These are phyloP conservation scores for Lactarius trivialis DNA, from an alignment of 768 basidiomycete species.

Conservation along the genomic window DNA sequence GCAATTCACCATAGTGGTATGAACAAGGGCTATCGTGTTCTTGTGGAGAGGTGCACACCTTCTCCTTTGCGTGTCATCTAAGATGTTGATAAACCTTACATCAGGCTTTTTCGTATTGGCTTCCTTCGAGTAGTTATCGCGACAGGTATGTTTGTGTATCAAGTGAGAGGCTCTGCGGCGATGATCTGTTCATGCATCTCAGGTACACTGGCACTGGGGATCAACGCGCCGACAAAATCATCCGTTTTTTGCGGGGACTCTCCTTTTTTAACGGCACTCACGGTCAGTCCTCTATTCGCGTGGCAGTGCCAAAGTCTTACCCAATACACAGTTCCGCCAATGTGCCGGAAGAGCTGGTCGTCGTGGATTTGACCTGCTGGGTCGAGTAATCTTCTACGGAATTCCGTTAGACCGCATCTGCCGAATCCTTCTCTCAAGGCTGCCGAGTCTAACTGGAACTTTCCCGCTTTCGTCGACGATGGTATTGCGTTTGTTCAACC, in stretches of 20 bases:
- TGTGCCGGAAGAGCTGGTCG: conserved; percentile 69
- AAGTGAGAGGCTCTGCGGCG: background rate
- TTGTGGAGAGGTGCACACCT: conserved; percentile 47
- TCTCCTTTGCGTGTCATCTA: background rate
- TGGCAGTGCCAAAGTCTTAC: conserved; percentile 3
- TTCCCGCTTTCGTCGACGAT: conserved; percentile 67
- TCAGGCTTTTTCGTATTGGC: conserved; percentile 54
- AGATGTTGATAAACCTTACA: background rate
- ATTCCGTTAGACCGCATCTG: conserved; percentile 57
- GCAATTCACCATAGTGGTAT: conserved; percentile 68
- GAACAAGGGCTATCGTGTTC: conserved; percentile 51
- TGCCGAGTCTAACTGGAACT: conserved; percentile 54
- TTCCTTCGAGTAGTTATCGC: conserved; percentile 61
- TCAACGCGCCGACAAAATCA: conserved; percentile 67
- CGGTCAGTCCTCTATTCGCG: conserved; percentile 34
- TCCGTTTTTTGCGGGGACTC: conserved; percentile 60
- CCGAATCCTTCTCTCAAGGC: conserved; percentile 54
- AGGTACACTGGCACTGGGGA: conserved; percentile 68
- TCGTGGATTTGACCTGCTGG: conserved; percentile 61
- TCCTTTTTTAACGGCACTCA: conserved; percentile 51
- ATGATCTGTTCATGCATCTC: background rate
- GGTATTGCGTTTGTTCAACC: conserved; percentile 55
- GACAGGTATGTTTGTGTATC: conserved; percentile 37
- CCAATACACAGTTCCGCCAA: conserved; percentile 52
- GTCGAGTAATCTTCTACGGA: conserved; percentile 70